Percentiles rank a stretch among this genome's conserved stretches.
phyloP scores from a whole-genome alignment of 345 rosid species.

The Populus davidiana region DNA sequence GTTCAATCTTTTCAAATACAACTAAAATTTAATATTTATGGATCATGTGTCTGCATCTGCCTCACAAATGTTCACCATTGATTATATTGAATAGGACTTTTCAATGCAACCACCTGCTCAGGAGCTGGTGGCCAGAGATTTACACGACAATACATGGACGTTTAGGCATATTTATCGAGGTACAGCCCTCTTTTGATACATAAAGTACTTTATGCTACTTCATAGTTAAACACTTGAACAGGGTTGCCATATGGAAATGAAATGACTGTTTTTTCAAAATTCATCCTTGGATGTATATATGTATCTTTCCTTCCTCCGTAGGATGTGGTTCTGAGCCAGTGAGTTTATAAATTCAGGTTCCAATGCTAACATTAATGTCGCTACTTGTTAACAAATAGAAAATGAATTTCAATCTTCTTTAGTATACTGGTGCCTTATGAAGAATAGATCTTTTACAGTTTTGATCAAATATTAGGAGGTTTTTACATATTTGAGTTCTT shows the following conservation, averaged over 20 bases:
- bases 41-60: neutral
- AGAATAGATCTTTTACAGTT: neutral
- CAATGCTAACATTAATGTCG: neutral
- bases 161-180: constrained; percentile 65
- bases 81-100: constrained; percentile 37
- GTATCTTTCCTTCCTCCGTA: neutral
- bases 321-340: neutral
- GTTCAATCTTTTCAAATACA: constrained; percentile 16
- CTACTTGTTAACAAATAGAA: neutral
- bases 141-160: constrained; percentile 55
- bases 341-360: neutral
- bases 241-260: neutral
- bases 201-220: neutral
- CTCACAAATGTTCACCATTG: constrained; percentile 10
- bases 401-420: neutral
- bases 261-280: neutral
- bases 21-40: neutral
- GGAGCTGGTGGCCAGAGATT: constrained; percentile 51
- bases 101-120: constrained; percentile 68
- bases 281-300: neutral
- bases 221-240: neutral
- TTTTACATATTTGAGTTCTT: neutral
- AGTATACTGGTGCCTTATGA: constrained; percentile 4
- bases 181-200: constrained; percentile 14
- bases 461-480: neutral